phyloP scores from a whole-genome alignment of 257 asterid genomes.

The Solanum megistacrolobum region DNA sequence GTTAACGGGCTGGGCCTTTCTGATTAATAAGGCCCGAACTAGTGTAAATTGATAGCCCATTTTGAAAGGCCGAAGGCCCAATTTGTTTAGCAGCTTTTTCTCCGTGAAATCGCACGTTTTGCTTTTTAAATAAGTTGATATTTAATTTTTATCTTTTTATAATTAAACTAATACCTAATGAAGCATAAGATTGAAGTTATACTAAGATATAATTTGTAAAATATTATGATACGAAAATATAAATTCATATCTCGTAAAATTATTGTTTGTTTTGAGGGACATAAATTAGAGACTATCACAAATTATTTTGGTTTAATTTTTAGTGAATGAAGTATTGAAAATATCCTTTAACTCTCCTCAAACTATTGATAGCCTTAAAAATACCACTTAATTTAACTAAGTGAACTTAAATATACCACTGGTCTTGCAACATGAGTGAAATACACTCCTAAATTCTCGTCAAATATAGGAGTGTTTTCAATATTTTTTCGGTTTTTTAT shows the following conservation, averaged over 20 bases:
- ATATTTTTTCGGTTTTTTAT: too few relatives aligned
- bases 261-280: neutral
- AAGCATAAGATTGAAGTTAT: neutral
- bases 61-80: neutral
- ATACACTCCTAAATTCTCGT: neutral
- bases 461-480: too few relatives aligned
- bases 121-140: too few relatives aligned
- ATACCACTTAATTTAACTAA: too few relatives aligned
- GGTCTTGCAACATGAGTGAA: neutral
- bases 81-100: neutral
- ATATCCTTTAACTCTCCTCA: accelerated
- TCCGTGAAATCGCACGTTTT: neutral
- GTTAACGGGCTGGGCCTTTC: neutral
- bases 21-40: neutral
- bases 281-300: neutral
- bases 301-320: too few relatives aligned
- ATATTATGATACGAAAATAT: neutral
- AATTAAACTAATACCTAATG: too few relatives aligned
- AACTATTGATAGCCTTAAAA: neutral
- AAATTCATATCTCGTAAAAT: neutral
- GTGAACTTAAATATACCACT: too few relatives aligned
- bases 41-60: neutral
- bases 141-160: too few relatives aligned
- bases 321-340: too few relatives aligned
- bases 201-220: neutral